Evolutionary conservation across 805 yeast species (phyloP).

Genomic region (Candida gorgasii): DNA sequence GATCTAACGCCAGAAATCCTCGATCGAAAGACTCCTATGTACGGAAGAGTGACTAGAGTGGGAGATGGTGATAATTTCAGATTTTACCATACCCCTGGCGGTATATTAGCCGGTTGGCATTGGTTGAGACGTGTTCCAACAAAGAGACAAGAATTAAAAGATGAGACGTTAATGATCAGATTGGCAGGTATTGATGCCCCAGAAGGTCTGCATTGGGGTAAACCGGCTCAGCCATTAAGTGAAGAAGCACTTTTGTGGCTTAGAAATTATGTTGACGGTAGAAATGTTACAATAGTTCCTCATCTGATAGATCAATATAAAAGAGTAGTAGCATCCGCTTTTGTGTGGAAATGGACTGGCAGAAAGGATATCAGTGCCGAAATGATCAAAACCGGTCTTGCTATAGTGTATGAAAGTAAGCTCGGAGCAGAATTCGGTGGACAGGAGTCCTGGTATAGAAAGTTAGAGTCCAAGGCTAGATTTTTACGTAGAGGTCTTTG

Average conservation of each 20-base stretch:
- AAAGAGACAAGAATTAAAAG: slow-evolving; percentile 46
- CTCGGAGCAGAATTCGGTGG: slow-evolving; percentile 85
- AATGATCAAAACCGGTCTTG: slow-evolving; percentile 83
- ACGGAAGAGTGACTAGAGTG: slow-evolving; percentile 82
- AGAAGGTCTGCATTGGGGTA: slow-evolving; percentile 91
- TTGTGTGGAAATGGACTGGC: slow-evolving; percentile 58
- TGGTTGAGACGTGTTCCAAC: slow-evolving; percentile 75
- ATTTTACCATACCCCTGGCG: slow-evolving; percentile 93
- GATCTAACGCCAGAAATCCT: slow-evolving; percentile 39
- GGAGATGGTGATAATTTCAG: slow-evolving; percentile 97
- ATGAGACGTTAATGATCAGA: slow-evolving; percentile 76
- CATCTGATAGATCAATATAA: slow-evolving; percentile 84
- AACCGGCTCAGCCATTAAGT: slow-evolving; percentile 84
- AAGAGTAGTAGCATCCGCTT: slow-evolving; percentile 80
- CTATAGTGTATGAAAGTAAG: slow-evolving; percentile 84
- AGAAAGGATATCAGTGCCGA: slow-evolving; percentile 80
- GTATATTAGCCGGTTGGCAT: slow-evolving; percentile 86
- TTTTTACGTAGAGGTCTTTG: slow-evolving; percentile 65
- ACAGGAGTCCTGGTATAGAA: slow-evolving; percentile 57
- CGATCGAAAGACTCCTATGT: slow-evolving; percentile 27
- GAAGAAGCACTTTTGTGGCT: slow-evolving; percentile 86
- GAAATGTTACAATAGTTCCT: slow-evolving; percentile 73
- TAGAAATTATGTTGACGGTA: slow-evolving; percentile 61
- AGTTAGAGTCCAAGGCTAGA: slow-evolving; percentile 63
- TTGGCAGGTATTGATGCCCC: slow-evolving; percentile 97